Conservation (phyloP, 73 alveolate species). For the Uronychia binucleata region DNA sequence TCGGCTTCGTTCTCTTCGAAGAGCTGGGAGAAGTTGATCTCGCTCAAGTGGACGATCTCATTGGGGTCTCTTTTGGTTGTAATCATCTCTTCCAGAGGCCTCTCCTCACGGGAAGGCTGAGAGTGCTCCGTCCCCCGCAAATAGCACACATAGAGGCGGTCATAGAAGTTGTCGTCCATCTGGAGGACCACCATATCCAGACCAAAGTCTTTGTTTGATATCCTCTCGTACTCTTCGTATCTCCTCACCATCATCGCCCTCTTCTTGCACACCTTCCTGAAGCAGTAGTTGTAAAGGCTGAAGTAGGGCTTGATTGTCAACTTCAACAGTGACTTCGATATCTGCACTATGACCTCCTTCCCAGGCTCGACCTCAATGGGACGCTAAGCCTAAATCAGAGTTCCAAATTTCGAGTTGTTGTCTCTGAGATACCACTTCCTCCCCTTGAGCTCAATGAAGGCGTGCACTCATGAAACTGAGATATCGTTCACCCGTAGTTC, state of each 20-base stretch:
- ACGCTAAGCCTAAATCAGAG: slow-evolving; percentile 62
- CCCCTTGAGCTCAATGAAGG: slow-evolving; percentile 50
- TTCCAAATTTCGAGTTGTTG: slow-evolving; percentile 86
- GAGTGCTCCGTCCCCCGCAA: not conserved
- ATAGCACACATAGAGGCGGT: not conserved
- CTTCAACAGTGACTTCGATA: not conserved
- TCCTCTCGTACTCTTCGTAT: not conserved
- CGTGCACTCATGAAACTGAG: slow-evolving; percentile 84
- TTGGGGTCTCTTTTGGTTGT: not conserved
- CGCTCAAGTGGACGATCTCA: not conserved
- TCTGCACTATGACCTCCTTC: not conserved
- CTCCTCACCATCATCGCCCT: not conserved
- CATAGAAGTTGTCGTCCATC: not conserved
- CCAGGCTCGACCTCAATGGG: slow-evolving; percentile 13
- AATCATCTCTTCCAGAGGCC: not conserved
- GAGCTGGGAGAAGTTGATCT: not conserved
- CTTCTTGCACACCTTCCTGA: not conserved
- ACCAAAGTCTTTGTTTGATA: not conserved
- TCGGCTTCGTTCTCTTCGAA: not conserved
- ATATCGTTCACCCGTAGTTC: slow-evolving; percentile 81
- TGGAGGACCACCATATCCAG: not conserved
- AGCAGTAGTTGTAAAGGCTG: not conserved
- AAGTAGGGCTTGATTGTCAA: not conserved
- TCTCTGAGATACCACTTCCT: slow-evolving; percentile 69
- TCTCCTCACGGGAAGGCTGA: not conserved